Evolutionary conservation across 148 eudicot species (phyloP).

Genomic region (Arctostaphylos glauca): DNA sequence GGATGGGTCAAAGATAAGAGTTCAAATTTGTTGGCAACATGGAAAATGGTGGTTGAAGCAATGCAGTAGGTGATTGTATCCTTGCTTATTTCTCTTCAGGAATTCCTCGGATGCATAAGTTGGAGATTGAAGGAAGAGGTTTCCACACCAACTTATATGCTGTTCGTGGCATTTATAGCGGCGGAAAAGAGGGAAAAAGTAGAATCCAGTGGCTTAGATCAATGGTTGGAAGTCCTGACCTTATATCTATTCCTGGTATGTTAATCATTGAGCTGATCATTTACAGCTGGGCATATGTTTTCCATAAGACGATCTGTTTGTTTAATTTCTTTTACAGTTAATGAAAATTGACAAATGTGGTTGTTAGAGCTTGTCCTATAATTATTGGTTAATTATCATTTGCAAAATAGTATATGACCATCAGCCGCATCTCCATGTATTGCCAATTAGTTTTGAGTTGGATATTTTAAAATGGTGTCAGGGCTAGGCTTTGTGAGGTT

Average conservation of each 20-base stretch:
- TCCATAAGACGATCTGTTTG: conserved; percentile 12
- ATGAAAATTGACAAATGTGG: neutral
- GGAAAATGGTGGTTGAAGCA: neutral
- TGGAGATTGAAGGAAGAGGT: conserved; percentile 98
- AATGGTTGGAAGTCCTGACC: conserved; percentile 99
- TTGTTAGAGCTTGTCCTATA: neutral
- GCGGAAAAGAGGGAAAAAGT: conserved; percentile 97
- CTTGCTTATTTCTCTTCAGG: conserved; percentile 43
- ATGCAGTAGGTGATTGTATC: neutral
- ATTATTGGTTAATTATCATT: neutral
- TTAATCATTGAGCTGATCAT: conserved; percentile 5
- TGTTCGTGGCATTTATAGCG: conserved; percentile 81
- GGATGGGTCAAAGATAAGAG: neutral
- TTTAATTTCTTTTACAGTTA: neutral
- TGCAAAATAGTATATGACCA: neutral
- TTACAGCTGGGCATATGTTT: neutral
- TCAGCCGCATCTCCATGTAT: neutral
- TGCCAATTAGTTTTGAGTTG: neutral
- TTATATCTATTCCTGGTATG: conserved; percentile 92
- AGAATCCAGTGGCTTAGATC: conserved; percentile 98
- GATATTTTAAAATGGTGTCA: neutral
- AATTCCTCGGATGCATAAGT: conserved; percentile 75
- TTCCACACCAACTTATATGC: conserved; percentile 96
- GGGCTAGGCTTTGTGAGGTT: too few relatives aligned
- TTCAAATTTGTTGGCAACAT: neutral